A percentile compares a stretch with the other conserved stretches of the same genome.
Conservation (phyloP, 1,284 basidiomycete genomes). For the Papiliotrema laurentii region DNA sequence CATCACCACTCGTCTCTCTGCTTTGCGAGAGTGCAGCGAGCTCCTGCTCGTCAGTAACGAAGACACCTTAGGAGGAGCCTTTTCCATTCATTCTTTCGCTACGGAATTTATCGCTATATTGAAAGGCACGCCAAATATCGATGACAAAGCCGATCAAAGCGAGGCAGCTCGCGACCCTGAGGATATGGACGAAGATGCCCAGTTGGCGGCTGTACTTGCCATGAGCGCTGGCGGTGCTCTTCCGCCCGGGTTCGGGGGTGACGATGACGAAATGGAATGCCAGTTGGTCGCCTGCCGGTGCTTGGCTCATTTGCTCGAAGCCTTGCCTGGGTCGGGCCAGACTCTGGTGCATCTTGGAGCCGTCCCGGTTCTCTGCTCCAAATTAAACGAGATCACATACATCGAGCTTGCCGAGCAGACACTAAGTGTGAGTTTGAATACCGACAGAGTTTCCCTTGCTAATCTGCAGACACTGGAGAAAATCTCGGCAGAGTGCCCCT, state of each 20-base stretch:
- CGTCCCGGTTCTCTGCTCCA: slow-evolving; percentile 90
- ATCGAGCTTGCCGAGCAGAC: slow-evolving; percentile 96
- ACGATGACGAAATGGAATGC: slow-evolving; percentile 66
- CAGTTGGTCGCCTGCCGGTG: slow-evolving; percentile 91
- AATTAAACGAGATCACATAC: slow-evolving; percentile 89
- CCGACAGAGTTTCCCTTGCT: slow-evolving; percentile 1
- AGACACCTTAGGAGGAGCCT: slow-evolving; percentile 83
- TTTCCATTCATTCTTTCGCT: slow-evolving; percentile 88
- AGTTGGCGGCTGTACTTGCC: slow-evolving; percentile 74
- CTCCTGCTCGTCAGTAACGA: slow-evolving; percentile 94
- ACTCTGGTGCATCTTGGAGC: slow-evolving; percentile 93
- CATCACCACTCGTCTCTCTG: slow-evolving; percentile 74
- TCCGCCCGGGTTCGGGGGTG: slow-evolving; percentile 21
- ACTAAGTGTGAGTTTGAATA: slow-evolving; percentile 77
- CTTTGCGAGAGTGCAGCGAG: slow-evolving; percentile 91
- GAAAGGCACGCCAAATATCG: slow-evolving; percentile 61
- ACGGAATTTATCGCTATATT: slow-evolving; percentile 89
- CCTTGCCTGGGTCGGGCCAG: slow-evolving; percentile 86
- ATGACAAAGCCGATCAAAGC: slow-evolving; percentile 40
- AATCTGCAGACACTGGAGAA: slow-evolving; percentile 80
- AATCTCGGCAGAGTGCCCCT: slow-evolving; percentile 92
- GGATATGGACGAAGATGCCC: slow-evolving; percentile 68
- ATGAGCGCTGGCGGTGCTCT: slow-evolving; percentile 41
- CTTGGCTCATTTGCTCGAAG: slow-evolving; percentile 93
- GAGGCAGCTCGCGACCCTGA: slow-evolving; percentile 45